Conservation (phyloP, 352 stramenopile species). For the Pythium apleroticum region DNA sequence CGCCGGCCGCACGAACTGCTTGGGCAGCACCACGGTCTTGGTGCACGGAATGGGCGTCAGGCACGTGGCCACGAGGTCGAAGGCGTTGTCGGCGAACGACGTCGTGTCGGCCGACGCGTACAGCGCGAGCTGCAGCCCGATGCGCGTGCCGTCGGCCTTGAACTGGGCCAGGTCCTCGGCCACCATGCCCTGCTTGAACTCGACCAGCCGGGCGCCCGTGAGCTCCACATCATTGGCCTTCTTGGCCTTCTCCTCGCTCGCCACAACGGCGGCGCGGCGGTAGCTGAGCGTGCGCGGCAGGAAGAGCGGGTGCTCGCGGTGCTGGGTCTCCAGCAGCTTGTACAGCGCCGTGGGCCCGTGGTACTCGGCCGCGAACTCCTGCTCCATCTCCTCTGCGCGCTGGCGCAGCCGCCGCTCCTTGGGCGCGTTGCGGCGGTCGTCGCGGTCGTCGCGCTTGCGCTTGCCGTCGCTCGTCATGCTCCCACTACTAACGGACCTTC, state of each 20-base stretch:
- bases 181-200: constrained; percentile 73
- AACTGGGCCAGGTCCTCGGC: constrained; percentile 62
- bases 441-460: constrained; percentile 62
- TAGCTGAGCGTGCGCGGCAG: constrained; percentile 80
- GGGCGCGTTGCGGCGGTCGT: constrained; percentile 35
- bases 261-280: constrained; percentile 35
- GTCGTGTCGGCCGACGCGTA: constrained; percentile 43
- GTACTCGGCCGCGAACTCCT: constrained; percentile 82
- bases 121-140: constrained; percentile 56
- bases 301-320: constrained; percentile 71
- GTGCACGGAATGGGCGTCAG: constrained; percentile 46
- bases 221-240: constrained; percentile 5
- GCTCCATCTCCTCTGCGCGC: constrained; percentile 74
- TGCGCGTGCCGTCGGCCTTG: constrained; percentile 49
- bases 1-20: constrained; percentile 38
- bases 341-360: constrained; percentile 76
- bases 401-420: constrained; percentile 46
- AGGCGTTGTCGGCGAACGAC: constrained; percentile 57
- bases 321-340: constrained; percentile 77
- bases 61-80: constrained; percentile 53
- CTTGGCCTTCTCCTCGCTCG: constrained; percentile 19
- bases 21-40: constrained; percentile 57
- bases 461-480: constrained; percentile 41
- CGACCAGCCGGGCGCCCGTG: constrained; percentile 37
- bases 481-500: not conserved